Evolutionary conservation across 495 filamentous ascomycete species (phyloP).

Genomic region (Staphylotrichum longicolle): DNA sequence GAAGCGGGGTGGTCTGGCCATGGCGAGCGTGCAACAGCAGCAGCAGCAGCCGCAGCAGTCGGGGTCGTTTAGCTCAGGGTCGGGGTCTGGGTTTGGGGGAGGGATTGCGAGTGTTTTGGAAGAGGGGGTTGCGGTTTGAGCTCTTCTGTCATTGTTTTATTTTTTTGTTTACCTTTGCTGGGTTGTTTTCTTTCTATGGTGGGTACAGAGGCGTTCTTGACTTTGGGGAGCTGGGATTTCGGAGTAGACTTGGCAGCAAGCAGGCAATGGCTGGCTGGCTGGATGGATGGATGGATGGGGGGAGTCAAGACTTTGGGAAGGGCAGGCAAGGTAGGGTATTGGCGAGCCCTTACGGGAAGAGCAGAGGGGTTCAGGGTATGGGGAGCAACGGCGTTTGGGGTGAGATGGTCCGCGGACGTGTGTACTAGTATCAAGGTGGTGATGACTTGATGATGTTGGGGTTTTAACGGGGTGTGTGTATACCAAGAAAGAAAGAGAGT

Average conservation of each 20-base stretch:
- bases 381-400: no score
- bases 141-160: background rate
- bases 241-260: background rate
- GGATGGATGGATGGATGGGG: background rate
- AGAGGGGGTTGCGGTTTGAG: background rate
- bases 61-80: background rate
- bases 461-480: no score
- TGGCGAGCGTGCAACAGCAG: background rate
- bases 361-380: no score
- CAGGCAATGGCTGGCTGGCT: no score
- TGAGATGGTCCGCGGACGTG: no score
- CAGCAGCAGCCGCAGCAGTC: background rate
- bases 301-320: background rate
- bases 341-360: no score
- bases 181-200: background rate
- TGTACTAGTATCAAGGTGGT: no score
- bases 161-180: no score
- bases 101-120: background rate
- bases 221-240: background rate
- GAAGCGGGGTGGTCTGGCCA: slow-evolving; percentile 28
- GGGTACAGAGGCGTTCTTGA: background rate
- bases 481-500: no score
- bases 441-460: no score
- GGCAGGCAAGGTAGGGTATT: no score
- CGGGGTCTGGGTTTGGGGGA: background rate